Conservation (phyloP, 2,329 filamentous ascomycete species). For the Ceratocystis destructans region DNA sequence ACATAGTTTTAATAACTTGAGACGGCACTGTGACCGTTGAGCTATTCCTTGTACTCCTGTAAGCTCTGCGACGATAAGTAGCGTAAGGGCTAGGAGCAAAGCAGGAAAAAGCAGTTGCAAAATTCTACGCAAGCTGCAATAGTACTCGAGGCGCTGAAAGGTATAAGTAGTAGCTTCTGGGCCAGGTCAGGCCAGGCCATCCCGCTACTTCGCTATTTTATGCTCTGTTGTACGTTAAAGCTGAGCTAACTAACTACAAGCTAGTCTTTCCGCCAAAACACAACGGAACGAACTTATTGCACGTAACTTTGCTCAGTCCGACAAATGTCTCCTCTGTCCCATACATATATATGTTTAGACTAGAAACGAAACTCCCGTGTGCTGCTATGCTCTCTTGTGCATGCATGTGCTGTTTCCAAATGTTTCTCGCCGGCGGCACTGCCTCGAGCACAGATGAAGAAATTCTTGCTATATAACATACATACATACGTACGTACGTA, state of each 20-base stretch:
- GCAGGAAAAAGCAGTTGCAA: too few species aligned
- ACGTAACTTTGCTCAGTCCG: too few species aligned
- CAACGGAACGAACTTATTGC: too few species aligned
- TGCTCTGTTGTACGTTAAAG: too few species aligned
- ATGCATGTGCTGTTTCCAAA: neutral
- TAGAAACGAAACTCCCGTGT: neutral
- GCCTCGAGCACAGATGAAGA: conserved; percentile 1
- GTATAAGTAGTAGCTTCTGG: too few species aligned
- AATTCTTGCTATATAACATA: neutral
- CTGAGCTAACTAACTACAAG: too few species aligned
- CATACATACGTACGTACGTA: neutral
- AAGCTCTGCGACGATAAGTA: neutral
- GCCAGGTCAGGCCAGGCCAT: too few species aligned
- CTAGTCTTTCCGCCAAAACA: too few species aligned
- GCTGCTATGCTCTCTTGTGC: neutral
- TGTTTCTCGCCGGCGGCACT: neutral
- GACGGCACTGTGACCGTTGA: conserved; percentile 2
- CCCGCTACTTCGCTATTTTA: too few species aligned
- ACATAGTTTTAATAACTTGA: neutral
- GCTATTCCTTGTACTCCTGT: conserved; percentile 4
- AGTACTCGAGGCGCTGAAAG: too few species aligned
- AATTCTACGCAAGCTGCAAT: too few species aligned
- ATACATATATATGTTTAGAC: neutral
- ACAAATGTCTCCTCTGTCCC: too few species aligned
- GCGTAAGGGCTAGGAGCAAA: neutral